phyloP scores from a whole-genome alignment of 2,329 filamentous ascomycete species.

The Cercospora brassicicola region DNA sequence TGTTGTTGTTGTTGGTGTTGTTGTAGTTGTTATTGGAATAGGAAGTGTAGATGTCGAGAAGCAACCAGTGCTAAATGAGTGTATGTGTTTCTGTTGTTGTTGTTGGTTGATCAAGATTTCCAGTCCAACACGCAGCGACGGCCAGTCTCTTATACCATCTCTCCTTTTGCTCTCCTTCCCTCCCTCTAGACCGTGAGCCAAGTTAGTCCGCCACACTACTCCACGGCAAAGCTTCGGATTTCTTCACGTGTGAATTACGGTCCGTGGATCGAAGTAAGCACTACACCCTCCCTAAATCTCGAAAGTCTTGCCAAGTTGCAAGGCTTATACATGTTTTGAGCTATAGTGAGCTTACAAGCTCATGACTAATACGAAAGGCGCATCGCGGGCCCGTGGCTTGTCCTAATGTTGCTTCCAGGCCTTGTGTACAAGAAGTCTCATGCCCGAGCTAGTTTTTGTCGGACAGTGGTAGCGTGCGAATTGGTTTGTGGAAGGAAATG shows the following conservation, averaged over 20 bases:
- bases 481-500: background rate
- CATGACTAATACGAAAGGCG: background rate
- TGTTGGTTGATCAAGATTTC: no score
- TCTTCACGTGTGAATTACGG: background rate
- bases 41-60: no score
- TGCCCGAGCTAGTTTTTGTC: background rate
- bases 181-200: background rate
- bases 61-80: no score
- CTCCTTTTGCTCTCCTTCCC: background rate
- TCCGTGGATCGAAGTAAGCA: background rate
- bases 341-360: background rate
- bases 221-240: background rate
- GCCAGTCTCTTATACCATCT: no score
- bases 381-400: no score
- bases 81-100: no score
- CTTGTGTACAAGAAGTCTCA: no score
- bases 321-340: background rate
- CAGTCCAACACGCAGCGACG: no score
- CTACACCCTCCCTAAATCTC: background rate
- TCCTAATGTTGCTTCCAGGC: no score
- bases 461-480: background rate
- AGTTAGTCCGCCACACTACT: background rate
- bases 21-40: no score
- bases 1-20: no score
- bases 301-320: no score